phyloP scores from a whole-genome alignment of 495 filamentous ascomycete genomes.

The Daldinia loculata region DNA sequence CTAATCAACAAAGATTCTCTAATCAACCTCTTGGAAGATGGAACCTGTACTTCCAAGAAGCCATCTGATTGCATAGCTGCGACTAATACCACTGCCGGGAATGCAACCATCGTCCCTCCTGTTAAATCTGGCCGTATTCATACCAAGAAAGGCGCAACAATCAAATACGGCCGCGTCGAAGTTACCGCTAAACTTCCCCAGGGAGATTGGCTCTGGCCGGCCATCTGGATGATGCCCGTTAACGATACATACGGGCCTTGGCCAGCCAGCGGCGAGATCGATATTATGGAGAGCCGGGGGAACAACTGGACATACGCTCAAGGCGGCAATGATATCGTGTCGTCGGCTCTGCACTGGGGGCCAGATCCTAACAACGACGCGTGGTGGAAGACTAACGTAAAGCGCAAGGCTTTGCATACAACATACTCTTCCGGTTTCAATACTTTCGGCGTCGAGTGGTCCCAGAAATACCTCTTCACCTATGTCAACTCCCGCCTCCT shows the following conservation, averaged over 20 bases:
- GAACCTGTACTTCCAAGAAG: slow-evolving; percentile 68
- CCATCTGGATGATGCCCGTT: slow-evolving; percentile 90
- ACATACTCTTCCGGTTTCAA: slow-evolving; percentile 74
- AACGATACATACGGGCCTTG: slow-evolving; percentile 76
- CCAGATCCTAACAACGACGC: slow-evolving; percentile 68
- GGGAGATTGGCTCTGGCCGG: slow-evolving; percentile 91
- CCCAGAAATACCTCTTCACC: slow-evolving; percentile 86
- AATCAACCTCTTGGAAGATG: slow-evolving; percentile 71
- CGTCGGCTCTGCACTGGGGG: slow-evolving; percentile 85
- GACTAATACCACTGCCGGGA: slow-evolving; percentile 71
- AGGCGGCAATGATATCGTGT: slow-evolving; percentile 83
- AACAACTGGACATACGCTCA: slow-evolving; percentile 78
- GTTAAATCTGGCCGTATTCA: slow-evolving; percentile 81
- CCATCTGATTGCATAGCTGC: slow-evolving; percentile 66
- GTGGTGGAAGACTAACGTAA: slow-evolving; percentile 81
- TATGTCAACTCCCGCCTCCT: slow-evolving; percentile 82
- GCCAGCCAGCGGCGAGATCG: slow-evolving; percentile 87
- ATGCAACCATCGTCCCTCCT: slow-evolving; percentile 78
- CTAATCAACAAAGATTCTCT: slow-evolving; percentile 68
- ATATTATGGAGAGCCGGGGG: slow-evolving; percentile 79
- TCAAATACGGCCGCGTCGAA: slow-evolving; percentile 85
- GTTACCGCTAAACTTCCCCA: slow-evolving; percentile 76
- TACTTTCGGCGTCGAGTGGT: slow-evolving; percentile 85
- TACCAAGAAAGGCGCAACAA: slow-evolving; percentile 70
- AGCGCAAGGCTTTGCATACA: slow-evolving; percentile 77